These are phyloP conservation scores for Fusarium agapanthi DNA, from an alignment of 2,329 filamentous ascomycete genomes.

Conservation along the genomic window DNA sequence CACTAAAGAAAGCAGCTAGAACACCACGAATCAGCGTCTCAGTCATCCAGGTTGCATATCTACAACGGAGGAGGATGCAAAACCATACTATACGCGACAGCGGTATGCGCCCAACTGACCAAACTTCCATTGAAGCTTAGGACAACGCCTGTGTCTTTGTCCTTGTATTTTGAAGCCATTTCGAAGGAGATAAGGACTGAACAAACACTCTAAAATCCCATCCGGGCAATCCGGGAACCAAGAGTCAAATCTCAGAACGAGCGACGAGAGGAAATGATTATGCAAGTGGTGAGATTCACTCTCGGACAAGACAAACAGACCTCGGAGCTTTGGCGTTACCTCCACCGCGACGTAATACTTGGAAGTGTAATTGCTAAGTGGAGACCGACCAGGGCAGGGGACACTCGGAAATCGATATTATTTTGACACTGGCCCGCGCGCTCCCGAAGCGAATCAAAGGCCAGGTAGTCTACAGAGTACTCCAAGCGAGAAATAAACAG, in stretches of 20 bases:
- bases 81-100: slow-evolving; percentile 77
- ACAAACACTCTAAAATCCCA: slow-evolving; percentile 39
- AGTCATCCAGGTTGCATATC: background rate
- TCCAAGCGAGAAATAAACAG: background rate
- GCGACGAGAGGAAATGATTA: slow-evolving; percentile 20
- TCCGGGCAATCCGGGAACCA: slow-evolving; percentile 45
- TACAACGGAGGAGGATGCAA: background rate
- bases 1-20: slow-evolving; percentile 83
- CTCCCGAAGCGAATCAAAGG: slow-evolving; percentile 28
- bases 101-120: slow-evolving; percentile 89
- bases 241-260: slow-evolving; percentile 26
- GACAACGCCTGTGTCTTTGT: slow-evolving; percentile 69
- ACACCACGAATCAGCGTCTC: slow-evolving; percentile 31
- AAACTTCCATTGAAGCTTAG: slow-evolving; percentile 83
- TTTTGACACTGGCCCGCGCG: slow-evolving; percentile 32
- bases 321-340: slow-evolving; percentile 42
- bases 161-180: slow-evolving; percentile 64
- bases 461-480: background rate
- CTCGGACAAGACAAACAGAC: slow-evolving; percentile 32
- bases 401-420: slow-evolving; percentile 25
- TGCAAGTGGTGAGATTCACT: slow-evolving; percentile 40
- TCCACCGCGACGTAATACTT: slow-evolving; percentile 39
- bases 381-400: slow-evolving; percentile 19
- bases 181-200: slow-evolving; percentile 35
- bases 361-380: slow-evolving; percentile 29